These are phyloP conservation scores for Trichoderma sp. DNA, from an alignment of 2,329 filamentous ascomycete species.

Conservation along the genomic window DNA sequence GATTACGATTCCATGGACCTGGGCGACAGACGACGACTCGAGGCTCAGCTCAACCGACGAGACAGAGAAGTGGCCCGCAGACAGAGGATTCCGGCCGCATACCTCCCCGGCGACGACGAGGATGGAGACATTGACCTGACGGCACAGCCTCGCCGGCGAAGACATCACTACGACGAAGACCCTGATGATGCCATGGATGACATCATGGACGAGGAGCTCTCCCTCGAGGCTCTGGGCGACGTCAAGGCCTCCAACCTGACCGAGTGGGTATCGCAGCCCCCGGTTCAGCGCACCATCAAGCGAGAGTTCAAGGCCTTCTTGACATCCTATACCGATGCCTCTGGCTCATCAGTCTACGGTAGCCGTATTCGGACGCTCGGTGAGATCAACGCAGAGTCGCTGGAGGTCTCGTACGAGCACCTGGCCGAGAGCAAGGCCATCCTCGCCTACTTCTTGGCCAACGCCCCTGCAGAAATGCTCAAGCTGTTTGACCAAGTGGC, in stretches of 20 bases:
- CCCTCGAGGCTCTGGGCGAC: conserved; percentile 86
- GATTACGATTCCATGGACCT: conserved; percentile 72
- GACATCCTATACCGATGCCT: conserved; percentile 90
- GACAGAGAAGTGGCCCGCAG: conserved; percentile 71
- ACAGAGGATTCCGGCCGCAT: conserved; percentile 70
- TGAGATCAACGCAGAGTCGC: conserved; percentile 92
- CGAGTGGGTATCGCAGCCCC: conserved; percentile 89
- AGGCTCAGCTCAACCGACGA: conserved; percentile 71
- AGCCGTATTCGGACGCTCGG: conserved; percentile 93
- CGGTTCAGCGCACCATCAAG: conserved; percentile 90
- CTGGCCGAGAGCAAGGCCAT: conserved; percentile 88
- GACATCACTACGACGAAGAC: conserved; percentile 93
- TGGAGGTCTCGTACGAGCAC: conserved; percentile 96
- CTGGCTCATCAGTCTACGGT: conserved; percentile 89
- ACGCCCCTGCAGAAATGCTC: conserved; percentile 91
- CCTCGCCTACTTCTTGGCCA: conserved; percentile 92
- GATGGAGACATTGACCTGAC: conserved; percentile 84
- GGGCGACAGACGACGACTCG: conserved; percentile 68
- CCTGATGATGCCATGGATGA: conserved; percentile 90
- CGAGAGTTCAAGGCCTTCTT: conserved; percentile 97
- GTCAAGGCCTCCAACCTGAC: conserved; percentile 91
- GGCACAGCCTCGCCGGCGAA: conserved; percentile 78
- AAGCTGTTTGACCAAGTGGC: conserved; percentile 96
- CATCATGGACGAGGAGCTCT: conserved; percentile 94
- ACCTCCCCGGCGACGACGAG: conserved; percentile 79